Conservation (phyloP, 116 monocot genomes). For the Dioscorea cayenensis region DNA sequence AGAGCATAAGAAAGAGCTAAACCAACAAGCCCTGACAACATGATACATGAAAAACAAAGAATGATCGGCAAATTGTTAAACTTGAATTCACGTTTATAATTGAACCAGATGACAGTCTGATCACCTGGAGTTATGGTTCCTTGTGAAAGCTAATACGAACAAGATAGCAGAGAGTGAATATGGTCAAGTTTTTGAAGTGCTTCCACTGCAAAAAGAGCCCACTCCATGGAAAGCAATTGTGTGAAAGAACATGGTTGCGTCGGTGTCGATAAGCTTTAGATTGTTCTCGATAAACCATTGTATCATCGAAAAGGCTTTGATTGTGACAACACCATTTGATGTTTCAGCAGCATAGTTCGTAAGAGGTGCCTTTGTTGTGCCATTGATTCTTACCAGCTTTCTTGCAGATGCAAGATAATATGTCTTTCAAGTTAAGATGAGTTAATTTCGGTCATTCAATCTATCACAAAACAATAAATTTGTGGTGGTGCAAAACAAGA, state of each 20-base stretch:
- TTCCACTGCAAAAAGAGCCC: slow-evolving; percentile 45
- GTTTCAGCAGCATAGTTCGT: slow-evolving; percentile 49
- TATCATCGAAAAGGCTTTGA: slow-evolving; percentile 33
- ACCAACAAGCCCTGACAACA: slow-evolving; percentile 32
- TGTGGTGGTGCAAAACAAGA: not conserved
- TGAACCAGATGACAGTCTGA: not conserved
- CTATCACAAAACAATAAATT: no score
- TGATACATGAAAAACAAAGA: not conserved
- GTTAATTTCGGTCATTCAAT: not conserved
- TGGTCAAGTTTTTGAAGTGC: slow-evolving; percentile 32
- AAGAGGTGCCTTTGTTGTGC: slow-evolving; percentile 59
- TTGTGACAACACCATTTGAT: slow-evolving; percentile 33
- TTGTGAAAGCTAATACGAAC: slow-evolving; percentile 35
- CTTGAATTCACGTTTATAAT: no score
- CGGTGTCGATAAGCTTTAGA: slow-evolving; percentile 36
- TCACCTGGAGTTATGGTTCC: slow-evolving; percentile 26
- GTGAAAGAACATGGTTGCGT: slow-evolving; percentile 47
- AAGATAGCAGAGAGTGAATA: slow-evolving; percentile 33
- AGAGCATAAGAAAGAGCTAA: slow-evolving; percentile 49
- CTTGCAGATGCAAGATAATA: slow-evolving; percentile 42
- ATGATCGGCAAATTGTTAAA: not conserved
- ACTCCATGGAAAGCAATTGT: slow-evolving; percentile 43
- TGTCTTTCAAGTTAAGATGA: slow-evolving; percentile 13
- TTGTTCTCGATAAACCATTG: slow-evolving; percentile 31
- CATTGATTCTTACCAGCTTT: slow-evolving; percentile 58